A percentile compares a stretch with the other conserved stretches of the same genome.
Conservation (phyloP, 495 filamentous ascomycete genomes). For the Tuber calosporum region DNA sequence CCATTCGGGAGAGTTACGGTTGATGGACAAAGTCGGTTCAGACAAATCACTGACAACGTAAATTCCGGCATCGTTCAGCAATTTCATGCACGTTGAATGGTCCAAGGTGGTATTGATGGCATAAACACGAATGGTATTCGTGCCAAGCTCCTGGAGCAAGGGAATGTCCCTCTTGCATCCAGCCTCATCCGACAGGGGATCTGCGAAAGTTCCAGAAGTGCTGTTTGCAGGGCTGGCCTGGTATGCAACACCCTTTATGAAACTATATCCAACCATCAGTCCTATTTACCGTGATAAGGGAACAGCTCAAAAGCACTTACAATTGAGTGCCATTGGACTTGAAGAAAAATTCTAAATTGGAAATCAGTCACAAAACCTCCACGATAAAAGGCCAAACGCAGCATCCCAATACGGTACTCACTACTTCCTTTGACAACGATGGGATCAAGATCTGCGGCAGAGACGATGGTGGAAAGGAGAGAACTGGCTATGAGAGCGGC, state of each 20-base stretch:
- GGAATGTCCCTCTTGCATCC: slow-evolving; percentile 77
- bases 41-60: slow-evolving; percentile 89
- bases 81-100: slow-evolving; percentile 77
- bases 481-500: slow-evolving; percentile 26
- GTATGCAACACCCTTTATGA: slow-evolving; percentile 84
- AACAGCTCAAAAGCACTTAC: slow-evolving; percentile 44
- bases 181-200: slow-evolving; percentile 64
- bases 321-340: slow-evolving; percentile 68
- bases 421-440: slow-evolving; percentile 54
- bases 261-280: slow-evolving; percentile 43
- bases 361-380: slow-evolving; percentile 7
- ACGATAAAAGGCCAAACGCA: background rate
- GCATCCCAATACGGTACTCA: slow-evolving; percentile 23
- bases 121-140: slow-evolving; percentile 91
- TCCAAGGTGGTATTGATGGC: slow-evolving; percentile 72
- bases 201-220: slow-evolving; percentile 47
- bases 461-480: slow-evolving; percentile 48
- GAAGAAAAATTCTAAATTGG: slow-evolving; percentile 64
- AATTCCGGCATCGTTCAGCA: slow-evolving; percentile 78
- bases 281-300: background rate
- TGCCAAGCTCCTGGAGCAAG: slow-evolving; percentile 63
- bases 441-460: slow-evolving; percentile 56
- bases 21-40: slow-evolving; percentile 71
- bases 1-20: slow-evolving; percentile 71
- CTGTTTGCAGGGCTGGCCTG: slow-evolving; percentile 53